A percentile compares a stretch with the other conserved stretches of the same genome.
These are phyloP conservation scores for Neoboletus brunneissimus DNA, from an alignment of 768 basidiomycete genomes.

Conservation along the genomic window DNA sequence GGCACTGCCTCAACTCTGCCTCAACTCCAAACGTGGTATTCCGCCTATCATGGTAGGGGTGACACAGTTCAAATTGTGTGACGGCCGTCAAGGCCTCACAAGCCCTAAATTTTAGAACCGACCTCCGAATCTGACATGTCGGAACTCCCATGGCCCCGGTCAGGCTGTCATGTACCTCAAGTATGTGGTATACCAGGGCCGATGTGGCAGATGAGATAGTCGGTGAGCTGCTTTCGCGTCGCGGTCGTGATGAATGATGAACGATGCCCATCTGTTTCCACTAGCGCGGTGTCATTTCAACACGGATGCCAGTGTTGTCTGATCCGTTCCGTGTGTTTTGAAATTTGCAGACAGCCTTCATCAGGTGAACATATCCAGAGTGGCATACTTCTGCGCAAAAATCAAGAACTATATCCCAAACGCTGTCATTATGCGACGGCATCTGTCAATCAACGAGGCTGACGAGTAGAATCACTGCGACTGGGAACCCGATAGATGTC, in stretches of 20 bases:
- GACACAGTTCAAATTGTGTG: not conserved
- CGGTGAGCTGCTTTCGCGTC: not conserved
- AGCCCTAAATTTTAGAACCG: not conserved
- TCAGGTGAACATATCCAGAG: not conserved
- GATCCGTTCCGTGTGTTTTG: not conserved
- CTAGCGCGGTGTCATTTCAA: not conserved
- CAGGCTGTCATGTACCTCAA: too few species aligned
- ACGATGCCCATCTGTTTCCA: not conserved
- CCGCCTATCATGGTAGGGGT: not conserved
- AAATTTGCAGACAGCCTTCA: not conserved
- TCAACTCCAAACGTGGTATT: not conserved
- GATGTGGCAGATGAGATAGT: not conserved
- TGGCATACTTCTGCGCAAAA: not conserved
- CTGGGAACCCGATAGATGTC: not conserved
- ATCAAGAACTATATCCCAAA: not conserved
- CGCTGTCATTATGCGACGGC: not conserved
- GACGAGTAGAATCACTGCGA: not conserved
- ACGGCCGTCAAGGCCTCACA: not conserved
- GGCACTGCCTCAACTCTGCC: not conserved
- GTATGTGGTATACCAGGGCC: not conserved
- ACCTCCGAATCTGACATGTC: not conserved
- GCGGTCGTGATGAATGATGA: not conserved
- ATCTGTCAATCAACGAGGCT: not conserved
- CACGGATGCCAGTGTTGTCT: not conserved
- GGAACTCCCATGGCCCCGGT: not conserved